phyloP scores from a whole-genome alignment of 2,329 filamentous ascomycete species.

The Emergomyces africanus region DNA sequence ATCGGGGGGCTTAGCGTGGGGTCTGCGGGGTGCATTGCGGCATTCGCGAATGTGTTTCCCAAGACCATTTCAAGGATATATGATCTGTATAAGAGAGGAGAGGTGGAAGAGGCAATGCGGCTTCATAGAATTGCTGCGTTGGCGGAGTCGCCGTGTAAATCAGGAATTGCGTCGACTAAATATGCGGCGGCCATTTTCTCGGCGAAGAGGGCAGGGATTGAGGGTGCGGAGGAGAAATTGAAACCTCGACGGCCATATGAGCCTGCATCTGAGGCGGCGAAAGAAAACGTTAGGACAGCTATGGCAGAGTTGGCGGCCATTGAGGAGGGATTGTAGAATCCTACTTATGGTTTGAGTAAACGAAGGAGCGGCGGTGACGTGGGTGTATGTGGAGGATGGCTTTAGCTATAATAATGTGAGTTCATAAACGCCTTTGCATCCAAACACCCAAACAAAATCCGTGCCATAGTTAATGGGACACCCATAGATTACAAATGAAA shows the following conservation, averaged over 20 bases:
- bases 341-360: neutral
- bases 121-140: conserved; percentile 51
- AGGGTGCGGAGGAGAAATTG: conserved; percentile 45
- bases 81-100: conserved; percentile 46
- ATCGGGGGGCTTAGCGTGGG: conserved; percentile 42
- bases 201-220: conserved; percentile 46
- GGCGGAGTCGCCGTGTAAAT: conserved; percentile 53
- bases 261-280: conserved; percentile 30
- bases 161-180: conserved; percentile 55
- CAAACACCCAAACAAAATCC: neutral
- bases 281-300: conserved; percentile 29
- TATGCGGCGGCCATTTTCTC: conserved; percentile 52
- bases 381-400: neutral
- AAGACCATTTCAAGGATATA: conserved; percentile 47
- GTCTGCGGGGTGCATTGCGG: conserved; percentile 43
- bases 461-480: neutral
- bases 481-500: neutral
- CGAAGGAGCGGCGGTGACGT: neutral
- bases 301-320: conserved; percentile 31
- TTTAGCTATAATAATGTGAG: neutral
- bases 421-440: neutral
- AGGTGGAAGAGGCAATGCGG: conserved; percentile 44
- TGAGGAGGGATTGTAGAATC: conserved; percentile 21
- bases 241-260: conserved; percentile 51
- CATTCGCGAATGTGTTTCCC: conserved; percentile 46